Evolutionary conservation across 352 stramenopile species (phyloP).

Genomic region (Globisporangium cylindrosporum): DNA sequence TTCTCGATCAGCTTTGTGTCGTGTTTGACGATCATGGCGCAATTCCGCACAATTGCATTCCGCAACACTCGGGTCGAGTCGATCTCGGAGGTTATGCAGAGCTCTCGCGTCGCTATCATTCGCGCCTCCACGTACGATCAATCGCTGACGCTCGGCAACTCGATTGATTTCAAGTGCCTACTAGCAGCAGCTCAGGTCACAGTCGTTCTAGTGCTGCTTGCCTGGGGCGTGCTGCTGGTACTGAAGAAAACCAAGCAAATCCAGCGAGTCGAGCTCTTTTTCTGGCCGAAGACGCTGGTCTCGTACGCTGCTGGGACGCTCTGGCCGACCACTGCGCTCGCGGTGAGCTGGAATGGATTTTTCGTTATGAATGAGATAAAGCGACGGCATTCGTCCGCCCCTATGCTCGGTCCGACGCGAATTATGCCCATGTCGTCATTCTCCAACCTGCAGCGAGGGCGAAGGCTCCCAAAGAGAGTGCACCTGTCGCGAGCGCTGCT

Average conservation of each 20-base stretch:
- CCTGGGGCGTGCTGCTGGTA: neutral
- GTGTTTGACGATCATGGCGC: slow-evolving; percentile 14
- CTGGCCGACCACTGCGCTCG: slow-evolving; percentile 15
- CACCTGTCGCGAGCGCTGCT: slow-evolving; percentile 7
- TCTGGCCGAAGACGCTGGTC: slow-evolving; percentile 9
- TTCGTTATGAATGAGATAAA: slow-evolving; percentile 1
- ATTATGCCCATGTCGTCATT: neutral
- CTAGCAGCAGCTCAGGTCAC: neutral
- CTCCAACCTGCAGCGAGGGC: neutral
- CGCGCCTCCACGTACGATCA: neutral
- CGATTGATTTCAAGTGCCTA: slow-evolving; percentile 16
- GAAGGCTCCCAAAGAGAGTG: neutral
- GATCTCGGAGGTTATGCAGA: slow-evolving; percentile 8
- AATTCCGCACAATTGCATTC: slow-evolving; percentile 3
- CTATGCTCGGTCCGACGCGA: neutral
- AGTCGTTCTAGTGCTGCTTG: neutral
- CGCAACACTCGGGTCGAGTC: slow-evolving; percentile 11
- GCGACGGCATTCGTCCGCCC: neutral
- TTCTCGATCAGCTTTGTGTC: slow-evolving; percentile 15
- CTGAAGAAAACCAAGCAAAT: neutral
- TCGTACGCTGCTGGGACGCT: slow-evolving; percentile 20
- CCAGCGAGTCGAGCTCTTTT: slow-evolving; percentile 10
- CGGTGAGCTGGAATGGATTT: slow-evolving; percentile 17
- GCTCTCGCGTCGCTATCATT: slow-evolving; percentile 1
- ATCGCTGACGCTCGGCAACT: neutral